Base-by-base conservation (phyloP, 2,329 filamentous ascomycete species). In the Knoxdaviesia capensis region DNA sequence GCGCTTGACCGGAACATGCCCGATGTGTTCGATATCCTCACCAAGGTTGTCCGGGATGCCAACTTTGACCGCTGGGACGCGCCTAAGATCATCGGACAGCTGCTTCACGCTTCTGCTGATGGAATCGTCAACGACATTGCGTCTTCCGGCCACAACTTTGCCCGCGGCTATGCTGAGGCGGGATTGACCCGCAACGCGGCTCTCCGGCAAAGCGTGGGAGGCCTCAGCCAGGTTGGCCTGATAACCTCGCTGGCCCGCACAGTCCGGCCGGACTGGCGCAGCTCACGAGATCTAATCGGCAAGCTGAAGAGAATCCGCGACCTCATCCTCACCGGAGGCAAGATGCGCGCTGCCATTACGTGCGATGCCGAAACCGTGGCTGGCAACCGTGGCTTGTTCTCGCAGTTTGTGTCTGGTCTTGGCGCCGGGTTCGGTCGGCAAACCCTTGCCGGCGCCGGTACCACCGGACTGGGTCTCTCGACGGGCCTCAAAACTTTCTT, bases 91-190 rank as follows among this genome's bases (percentile, higher is more conserved):
- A 83, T 96, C 41, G 72, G 81, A 41, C 84, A 96, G 57, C 68
- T 98, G 29, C 65, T 98, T 8, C 84, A 93, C 53, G 80, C 80
- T 10, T 80, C 82, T 9, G 81, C 87, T 1, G 90, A 90, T 52
- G 88, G 88, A 33, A 83, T 90, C 0, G 74, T 96, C 41, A 93
- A 94, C 54, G 78, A 82, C 38, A 86, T 98, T 52, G 88, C 90
- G 4, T 86, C 85, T 33, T 82, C 83, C 10, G 90, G 90, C 0
- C 88, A 98, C 54, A 71, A 77, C 1, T 98, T 79, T 56, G 90
- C 90, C 5, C 77, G 84, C 51, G 77, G 79, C 39, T 85, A 80
- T 52, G 85, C 90, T 0, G 80, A 92, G 54, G 78, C 88, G 30
- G 76, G 78, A 2, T 64, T 96, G 37, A 83, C 81, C 1, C 69